These are phyloP conservation scores for Pyricularia grisea DNA, from an alignment of 2,329 filamentous ascomycete species.

Conservation along the genomic window DNA sequence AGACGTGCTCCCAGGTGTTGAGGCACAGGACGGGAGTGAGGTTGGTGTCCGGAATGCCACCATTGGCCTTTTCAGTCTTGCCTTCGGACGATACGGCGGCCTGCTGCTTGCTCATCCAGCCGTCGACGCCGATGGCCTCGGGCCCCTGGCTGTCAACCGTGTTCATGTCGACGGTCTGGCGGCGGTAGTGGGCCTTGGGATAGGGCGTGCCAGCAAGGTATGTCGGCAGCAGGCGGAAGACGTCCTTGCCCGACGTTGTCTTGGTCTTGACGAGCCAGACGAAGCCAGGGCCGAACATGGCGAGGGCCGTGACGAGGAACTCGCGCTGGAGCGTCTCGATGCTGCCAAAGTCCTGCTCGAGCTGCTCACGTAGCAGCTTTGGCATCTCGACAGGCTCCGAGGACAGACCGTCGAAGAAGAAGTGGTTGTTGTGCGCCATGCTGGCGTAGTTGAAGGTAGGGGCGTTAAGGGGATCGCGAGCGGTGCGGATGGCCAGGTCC, in stretches of 20 bases:
- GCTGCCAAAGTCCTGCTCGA: conserved; percentile 68
- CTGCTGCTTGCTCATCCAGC: conserved; percentile 30
- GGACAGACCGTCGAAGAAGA: conserved; percentile 61
- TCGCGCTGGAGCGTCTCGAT: conserved; percentile 73
- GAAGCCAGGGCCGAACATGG: conserved; percentile 96
- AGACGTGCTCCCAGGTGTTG: conserved; percentile 95
- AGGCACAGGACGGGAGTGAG: conserved; percentile 59
- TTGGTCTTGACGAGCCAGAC: conserved; percentile 74
- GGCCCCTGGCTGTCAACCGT: conserved; percentile 35
- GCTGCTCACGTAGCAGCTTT: conserved; percentile 41
- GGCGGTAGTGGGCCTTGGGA: conserved; percentile 72
- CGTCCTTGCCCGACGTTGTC: conserved; percentile 16
- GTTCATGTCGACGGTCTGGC: conserved; percentile 61
- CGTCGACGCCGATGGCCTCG: conserved; percentile 19
- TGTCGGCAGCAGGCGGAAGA: conserved; percentile 67
- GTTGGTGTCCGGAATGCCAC: conserved; percentile 7
- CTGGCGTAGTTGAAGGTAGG: conserved; percentile 91
- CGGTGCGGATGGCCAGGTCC: conserved; percentile 62
- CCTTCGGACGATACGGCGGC: conserved; percentile 15
- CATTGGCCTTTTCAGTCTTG: conserved; percentile 12
- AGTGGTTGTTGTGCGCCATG: conserved; percentile 86
- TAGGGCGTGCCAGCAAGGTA: conserved; percentile 90
- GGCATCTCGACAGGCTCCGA: conserved; percentile 34
- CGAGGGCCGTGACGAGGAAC: conserved; percentile 68
- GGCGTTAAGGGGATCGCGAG: conserved; percentile 69